Percentiles rank a stretch among this genome's conserved stretches.
Evolutionary conservation across 495 filamentous ascomycete genomes (phyloP).

Genomic region (Haplographium delicatum): DNA sequence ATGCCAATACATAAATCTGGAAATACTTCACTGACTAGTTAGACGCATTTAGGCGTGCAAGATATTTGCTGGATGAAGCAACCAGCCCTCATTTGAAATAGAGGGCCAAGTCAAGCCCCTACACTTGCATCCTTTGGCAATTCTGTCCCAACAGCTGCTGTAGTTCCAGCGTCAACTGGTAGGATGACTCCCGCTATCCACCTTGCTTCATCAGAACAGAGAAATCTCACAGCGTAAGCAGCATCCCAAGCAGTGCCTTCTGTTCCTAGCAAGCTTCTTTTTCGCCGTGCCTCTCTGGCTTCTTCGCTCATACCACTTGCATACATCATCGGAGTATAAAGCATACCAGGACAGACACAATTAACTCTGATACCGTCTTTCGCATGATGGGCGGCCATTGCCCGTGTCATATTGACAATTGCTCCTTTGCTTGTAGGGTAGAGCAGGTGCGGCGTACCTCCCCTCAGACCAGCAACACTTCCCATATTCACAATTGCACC

Average conservation of each 20-base stretch:
- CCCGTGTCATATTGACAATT: constrained; percentile 52
- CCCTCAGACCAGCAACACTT: constrained; percentile 39
- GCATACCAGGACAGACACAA: constrained; percentile 56
- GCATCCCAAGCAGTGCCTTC: constrained; percentile 52
- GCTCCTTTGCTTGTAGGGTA: constrained; percentile 60
- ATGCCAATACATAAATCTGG: no score
- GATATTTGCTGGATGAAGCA: no score
- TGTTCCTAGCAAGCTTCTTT: constrained; percentile 45
- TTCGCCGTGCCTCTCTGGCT: constrained; percentile 38
- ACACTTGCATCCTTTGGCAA: neutral
- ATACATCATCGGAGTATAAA: constrained; percentile 59
- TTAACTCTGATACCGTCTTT: constrained; percentile 50
- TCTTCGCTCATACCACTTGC: constrained; percentile 45
- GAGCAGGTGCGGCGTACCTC: constrained; percentile 52
- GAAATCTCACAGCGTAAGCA: constrained; percentile 23
- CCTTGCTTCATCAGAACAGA: neutral
- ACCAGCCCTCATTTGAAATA: no score
- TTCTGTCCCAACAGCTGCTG: constrained; percentile 1
- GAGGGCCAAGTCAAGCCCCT: no score
- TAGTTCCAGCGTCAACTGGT: neutral
- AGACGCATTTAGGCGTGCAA: no score
- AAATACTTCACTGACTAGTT: no score
- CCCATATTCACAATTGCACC: constrained; percentile 55
- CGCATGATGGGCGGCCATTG: constrained; percentile 55
- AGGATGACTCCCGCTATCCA: neutral